Evolutionary conservation across 2,329 filamentous ascomycete species (phyloP).

Genomic region (Pseudopithomyces chartarum): DNA sequence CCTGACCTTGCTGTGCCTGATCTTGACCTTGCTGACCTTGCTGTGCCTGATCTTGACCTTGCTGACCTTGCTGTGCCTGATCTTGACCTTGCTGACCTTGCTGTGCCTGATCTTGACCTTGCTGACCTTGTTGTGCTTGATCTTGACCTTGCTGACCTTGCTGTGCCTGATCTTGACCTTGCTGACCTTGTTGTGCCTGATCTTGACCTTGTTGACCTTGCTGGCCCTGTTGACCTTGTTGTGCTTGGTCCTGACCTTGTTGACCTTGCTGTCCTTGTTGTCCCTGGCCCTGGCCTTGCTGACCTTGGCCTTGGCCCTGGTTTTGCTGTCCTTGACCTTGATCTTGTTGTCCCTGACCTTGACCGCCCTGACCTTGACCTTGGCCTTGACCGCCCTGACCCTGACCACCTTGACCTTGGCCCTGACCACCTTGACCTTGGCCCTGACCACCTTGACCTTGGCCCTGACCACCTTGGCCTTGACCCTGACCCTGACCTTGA

Average conservation of each 20-base stretch:
- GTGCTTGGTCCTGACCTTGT: slow-evolving; percentile 6
- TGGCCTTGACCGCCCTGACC: neutral
- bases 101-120: too few relatives aligned
- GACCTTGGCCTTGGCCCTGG: slow-evolving; percentile 1
- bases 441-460: slow-evolving; percentile 15
- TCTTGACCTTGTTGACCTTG: slow-evolving; percentile 9
- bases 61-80: too few relatives aligned
- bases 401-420: neutral
- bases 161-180: too few relatives aligned
- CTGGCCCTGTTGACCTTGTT: neutral
- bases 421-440: slow-evolving; percentile 11
- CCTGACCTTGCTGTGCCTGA: too few relatives aligned
- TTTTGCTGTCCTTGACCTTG: too few relatives aligned
- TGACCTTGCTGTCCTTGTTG: slow-evolving; percentile 7
- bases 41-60: too few relatives aligned
- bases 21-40: too few relatives aligned
- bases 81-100: too few relatives aligned
- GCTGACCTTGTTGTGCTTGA: too few relatives aligned
- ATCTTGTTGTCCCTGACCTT: too few relatives aligned
- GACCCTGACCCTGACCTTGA: slow-evolving; percentile 19
- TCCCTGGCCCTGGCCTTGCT: slow-evolving; percentile 4
- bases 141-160: too few relatives aligned
- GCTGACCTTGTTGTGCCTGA: too few relatives aligned
- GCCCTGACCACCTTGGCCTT: slow-evolving; percentile 8
- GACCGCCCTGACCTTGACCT: slow-evolving; percentile 4